Evolutionary conservation across 768 basidiomycete genomes (phyloP), one percentile per base, ranked within the genome.

Genomic region (Cystofilobasidium macerans): DNA sequence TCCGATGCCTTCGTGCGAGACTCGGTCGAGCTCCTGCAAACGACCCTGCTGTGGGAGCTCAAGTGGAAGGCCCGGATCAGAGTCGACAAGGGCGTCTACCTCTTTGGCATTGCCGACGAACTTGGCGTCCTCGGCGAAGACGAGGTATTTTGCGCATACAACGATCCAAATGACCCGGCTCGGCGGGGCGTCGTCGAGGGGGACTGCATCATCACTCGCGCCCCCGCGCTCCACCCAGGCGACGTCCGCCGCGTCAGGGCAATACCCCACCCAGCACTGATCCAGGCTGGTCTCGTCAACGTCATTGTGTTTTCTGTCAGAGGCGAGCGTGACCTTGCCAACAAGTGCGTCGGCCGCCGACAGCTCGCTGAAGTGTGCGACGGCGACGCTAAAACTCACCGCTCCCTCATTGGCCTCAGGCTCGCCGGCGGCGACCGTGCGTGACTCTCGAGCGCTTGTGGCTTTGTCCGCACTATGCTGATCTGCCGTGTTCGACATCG

Each of bases 351-450:
- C 13, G 35, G 6, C 36, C 20, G 0, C 42, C 42, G 5, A 16
- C 42, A 42, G 38, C 42, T 8, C 42, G 14, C 9, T 4, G n/a
- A n/a, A n/a, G n/a, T n/a, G n/a, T n/a, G n/a, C n/a, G n/a, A n/a
- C n/a, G n/a, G n/a, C n/a, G 9, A 18, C n/a, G n/a, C n/a, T 43
- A 2, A 24, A 11, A 9, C 12, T n/a, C 48, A 22, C 38, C 22
- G 8, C 3, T 38, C 24, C 53, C n/a, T 33, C 35, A 40, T 11
- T 13, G 18, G 13, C 28, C 16, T 48, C 57, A 57, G 57, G 26
- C 57, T 65, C 42, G 42, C 64, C 3, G 64, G 64, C n/a, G 64
- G 64, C 3, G 64, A 65, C 48, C 64, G 54, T 30, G 62, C 51
- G 32, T 32, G 30, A n/a, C 28, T 57, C 14, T 3, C 28, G 3